Base-by-base conservation (phyloP, 306 rosid genomes). In the Crotalaria pallida region DNA sequence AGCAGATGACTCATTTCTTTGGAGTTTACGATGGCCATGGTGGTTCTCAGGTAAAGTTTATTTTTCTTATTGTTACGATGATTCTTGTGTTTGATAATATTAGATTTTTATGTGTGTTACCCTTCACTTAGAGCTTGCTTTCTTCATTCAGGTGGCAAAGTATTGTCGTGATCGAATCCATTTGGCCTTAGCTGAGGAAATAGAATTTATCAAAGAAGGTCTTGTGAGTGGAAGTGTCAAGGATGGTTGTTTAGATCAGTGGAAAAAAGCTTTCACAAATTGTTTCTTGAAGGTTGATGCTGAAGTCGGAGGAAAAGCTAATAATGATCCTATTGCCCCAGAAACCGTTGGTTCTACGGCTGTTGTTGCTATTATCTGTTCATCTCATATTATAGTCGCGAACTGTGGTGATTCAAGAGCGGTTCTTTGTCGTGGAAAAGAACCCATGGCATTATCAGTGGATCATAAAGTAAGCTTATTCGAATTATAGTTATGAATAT, bases 1-100 rank as follows among this genome's bases (percentile, higher is more conserved):
- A 76, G 66, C 97, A 88, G 80, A 85, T 79, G 12, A 40, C 73
- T 63, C 91, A 91, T 85, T 91, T 91, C 76, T 88, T 85, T 74
- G 97, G 97, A 60, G 97, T 91, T 29, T 91, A 88, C 59, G 97
- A 91, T 69, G 97, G 97, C 53, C 97, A 91, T 78, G 97, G 97
- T 65, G 97, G 97, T 43, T 85, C 79, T 72, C 97, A 91, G 96
- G 97, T 87, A 74, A 62, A 31, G 40, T 38, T 36, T 36, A 36
- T 49, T 49, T 48, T 6, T 51, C 43, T 62, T 75, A 17, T 18
- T 43, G 17, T 58, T 33, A 34, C 3, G 6, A 44, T 38, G 40
- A 44, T 73, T 64, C 23, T 48, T 44, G 7, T 73, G 53, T 50
- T 49, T 36, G n/a, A 48, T 53, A 10, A 5, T 67, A 10, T 55